Conservation (phyloP, 78 protist genomes). For the Mastigamoeba balamuthi region DNA sequence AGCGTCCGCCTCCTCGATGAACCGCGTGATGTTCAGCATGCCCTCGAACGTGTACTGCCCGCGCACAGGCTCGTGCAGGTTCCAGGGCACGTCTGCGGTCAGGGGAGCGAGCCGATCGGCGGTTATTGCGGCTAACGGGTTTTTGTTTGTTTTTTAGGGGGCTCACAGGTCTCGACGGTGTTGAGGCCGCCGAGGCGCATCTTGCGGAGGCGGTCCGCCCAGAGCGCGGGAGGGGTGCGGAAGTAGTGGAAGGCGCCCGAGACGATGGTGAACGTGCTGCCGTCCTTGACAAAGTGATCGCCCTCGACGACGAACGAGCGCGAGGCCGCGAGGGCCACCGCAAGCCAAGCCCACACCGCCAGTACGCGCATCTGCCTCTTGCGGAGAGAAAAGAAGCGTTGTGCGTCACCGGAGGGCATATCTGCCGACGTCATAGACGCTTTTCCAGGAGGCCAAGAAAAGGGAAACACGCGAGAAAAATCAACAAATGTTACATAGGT, state of each 20-base stretch:
- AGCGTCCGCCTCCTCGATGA: not conserved
- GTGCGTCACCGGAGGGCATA: too few species aligned
- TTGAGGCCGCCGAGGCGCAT: not conserved
- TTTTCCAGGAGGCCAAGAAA: too few species aligned
- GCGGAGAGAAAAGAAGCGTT: too few species aligned
- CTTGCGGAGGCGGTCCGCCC: not conserved
- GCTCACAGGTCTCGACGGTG: conserved; percentile 9
- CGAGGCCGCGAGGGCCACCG: too few species aligned
- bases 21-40: not conserved
- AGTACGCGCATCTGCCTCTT: too few species aligned
- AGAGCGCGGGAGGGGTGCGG: not conserved
- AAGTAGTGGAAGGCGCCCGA: not conserved
- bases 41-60: not conserved
- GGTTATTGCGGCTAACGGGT: too few species aligned
- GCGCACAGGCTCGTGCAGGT: conserved; percentile 5
- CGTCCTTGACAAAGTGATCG: not conserved
- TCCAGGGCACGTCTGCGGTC: conserved; percentile 47
- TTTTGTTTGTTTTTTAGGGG: too few species aligned
- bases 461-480: too few species aligned
- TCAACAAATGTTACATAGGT: too few species aligned
- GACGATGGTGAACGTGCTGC: not conserved
- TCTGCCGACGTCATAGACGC: too few species aligned
- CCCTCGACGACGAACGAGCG: not conserved
- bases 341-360: too few species aligned
- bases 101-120: too few species aligned